Base-by-base conservation (phyloP, 257 asterid species). In the Lycium ferocissimum region DNA sequence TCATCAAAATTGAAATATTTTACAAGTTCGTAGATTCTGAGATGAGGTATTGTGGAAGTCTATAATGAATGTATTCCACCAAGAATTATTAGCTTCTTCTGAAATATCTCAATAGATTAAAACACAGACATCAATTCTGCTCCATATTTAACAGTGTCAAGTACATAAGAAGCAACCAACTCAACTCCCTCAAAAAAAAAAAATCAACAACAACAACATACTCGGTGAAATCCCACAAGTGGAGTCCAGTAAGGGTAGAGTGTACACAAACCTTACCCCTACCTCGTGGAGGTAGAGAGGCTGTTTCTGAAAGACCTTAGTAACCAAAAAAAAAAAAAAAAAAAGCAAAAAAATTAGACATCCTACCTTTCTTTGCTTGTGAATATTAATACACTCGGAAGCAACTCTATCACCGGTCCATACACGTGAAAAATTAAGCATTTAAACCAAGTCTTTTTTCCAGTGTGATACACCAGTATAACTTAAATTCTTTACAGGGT, bases 391-490 rank as follows among this genome's bases (percentile, higher is more conserved):
- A 15, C 20, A 58, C 65, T 58, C 65, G 22, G 22, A 18, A 17
- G 53, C 4, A 72, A 43, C 53, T 63, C 13, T 51, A 22, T 76
- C 49, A 78, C 65, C 65, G 53, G 82, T 15, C 26, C 65, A 33
- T 8, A 53, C 82, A 26, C 47, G 4, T 53, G 82, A 78, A 76
- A 76, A 65, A 76, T 7, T 76, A 65, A 78, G 3, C 53, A 35
- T 53, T 13, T 53, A 14, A 76, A 43, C 14, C 14, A 51, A 51
- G 22, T 76, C 65, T 3, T 53, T 26, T 75, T 14, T 9, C 65
- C 63, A 51, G 26, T 51, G 45, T 47, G 81, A 75, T 47, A 14
- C 22, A 53, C 2, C 8, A 8, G 47, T 53, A 53, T 53, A 56
- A 78, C 61, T 78, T 4, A 14, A 53, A 78, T 53, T 78, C 49